phyloP scores from a whole-genome alignment of 2,329 filamentous ascomycete genomes.

The Cercospora citrullina region DNA sequence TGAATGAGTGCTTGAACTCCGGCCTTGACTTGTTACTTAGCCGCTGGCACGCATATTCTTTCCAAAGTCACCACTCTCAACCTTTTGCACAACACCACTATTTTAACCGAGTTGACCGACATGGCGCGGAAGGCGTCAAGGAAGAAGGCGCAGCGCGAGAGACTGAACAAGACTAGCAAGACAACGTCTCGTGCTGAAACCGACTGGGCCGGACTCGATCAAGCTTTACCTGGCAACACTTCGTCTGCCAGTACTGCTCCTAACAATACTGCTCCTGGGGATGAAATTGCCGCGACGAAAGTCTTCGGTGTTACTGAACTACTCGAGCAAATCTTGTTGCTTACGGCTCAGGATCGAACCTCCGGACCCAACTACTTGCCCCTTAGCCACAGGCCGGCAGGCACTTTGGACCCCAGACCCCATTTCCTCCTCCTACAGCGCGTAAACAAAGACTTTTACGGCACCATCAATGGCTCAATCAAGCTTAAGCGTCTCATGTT shows the following conservation, averaged over 20 bases:
- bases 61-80: too few relatives aligned
- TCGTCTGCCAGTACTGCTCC: not conserved
- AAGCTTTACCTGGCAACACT: not conserved
- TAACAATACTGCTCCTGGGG: not conserved
- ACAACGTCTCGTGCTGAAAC: not conserved
- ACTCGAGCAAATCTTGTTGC: not conserved
- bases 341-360: too few relatives aligned
- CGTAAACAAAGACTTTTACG: not conserved
- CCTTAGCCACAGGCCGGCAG: too few relatives aligned
- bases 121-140: not conserved
- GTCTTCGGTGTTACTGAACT: not conserved
- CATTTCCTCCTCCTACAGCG: not conserved
- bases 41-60: not conserved
- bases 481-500: constrained; percentile 2
- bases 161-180: not conserved
- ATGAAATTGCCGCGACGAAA: not conserved
- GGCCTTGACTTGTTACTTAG: not conserved
- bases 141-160: not conserved
- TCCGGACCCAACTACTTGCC: too few relatives aligned
- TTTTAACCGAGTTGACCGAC: not conserved
- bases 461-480: not conserved
- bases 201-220: too few relatives aligned
- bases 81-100: not conserved
- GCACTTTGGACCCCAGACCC: too few relatives aligned
- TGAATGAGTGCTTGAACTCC: not conserved